Evolutionary conservation across 192 early-diverging fungal genomes (phyloP).

Genomic region (Backusella luteola): DNA sequence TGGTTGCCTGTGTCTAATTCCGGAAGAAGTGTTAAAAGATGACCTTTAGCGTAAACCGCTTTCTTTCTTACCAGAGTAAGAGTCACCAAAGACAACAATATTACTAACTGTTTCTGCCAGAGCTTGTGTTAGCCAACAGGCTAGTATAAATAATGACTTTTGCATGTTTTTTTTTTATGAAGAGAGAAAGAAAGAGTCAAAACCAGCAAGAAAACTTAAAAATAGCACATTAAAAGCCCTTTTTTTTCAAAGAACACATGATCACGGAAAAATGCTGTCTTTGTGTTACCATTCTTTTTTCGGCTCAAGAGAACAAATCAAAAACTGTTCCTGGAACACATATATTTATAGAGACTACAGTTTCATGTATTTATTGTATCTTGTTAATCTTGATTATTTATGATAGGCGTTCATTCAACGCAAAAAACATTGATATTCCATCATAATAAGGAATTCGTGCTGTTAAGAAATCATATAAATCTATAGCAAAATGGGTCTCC

Average conservation of each 20-base stretch:
- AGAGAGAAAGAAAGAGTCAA: too few relatives aligned
- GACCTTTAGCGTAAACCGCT: not conserved
- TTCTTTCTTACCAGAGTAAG: constrained; percentile 29
- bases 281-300: not conserved
- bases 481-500: too few relatives aligned
- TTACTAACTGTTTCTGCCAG: constrained; percentile 16
- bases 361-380: too few relatives aligned
- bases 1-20: constrained; percentile 29
- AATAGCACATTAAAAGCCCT: not conserved
- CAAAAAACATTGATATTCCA: too few relatives aligned
- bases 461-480: too few relatives aligned
- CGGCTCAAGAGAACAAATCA: not conserved
- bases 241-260: not conserved
- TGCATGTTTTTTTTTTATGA: not conserved
- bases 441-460: too few relatives aligned
- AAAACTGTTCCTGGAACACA: not conserved
- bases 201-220: not conserved
- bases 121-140: not conserved
- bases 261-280: not conserved
- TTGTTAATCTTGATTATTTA: too few relatives aligned
- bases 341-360: not conserved
- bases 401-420: too few relatives aligned
- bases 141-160: not conserved
- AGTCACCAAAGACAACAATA: constrained; percentile 42
- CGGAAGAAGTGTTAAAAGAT: not conserved